Evolutionary conservation across 331 rosid species (phyloP), one percentile per base, ranked within the genome.

Genomic region (Dryas integrifolia): DNA sequence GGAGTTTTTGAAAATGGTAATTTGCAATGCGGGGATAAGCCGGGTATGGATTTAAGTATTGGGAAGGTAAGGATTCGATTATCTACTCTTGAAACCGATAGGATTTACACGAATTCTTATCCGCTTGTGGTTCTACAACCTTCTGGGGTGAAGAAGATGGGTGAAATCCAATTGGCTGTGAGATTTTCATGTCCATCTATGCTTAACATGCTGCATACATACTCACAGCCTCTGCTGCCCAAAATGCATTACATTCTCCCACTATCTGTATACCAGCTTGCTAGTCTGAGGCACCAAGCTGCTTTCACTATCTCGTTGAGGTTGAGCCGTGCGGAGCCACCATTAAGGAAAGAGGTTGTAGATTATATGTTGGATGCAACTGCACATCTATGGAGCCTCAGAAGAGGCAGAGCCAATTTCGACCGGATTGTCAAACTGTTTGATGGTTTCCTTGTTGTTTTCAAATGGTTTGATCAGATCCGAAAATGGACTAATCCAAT

Each of bases 1-100:
- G 86, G 79, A 16, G 84, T 85, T 15, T 85, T 85, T 57, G 86
- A 82, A 52, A 85, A 85, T 61, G 79, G 74, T 45, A 79, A 79
- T 55, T 10, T 85, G 43, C 86, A 72, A 45, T 72, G 61, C 44
- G 79, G 70, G 5, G 57, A 73, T 18, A 65, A 26, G 10, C 55
- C 8, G 7, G 48, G 48, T 9, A 44, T 9, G 66, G 76, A 84
- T 21, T 72, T 26, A 66, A 76, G 76, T 5, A 84, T 84, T 9
- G 88, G 88, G 57, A 84, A 81, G 70, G 78, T 84, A 9, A 65
- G 85, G 35, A 81, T 84, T 65, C 68, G 84, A 38, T 69, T 84
- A 4, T 84, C 88, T n/a, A 84, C 85, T 24, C 80, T 84, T 4
- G 82, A 72, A 24, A 79, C 80, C 41, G 39, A 46, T 43, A 72